A percentile compares a stretch with the other conserved stretches of the same genome.
phyloP scores from a whole-genome alignment of 805 yeast species.

The Wickerhamomyces chaumierensis region DNA sequence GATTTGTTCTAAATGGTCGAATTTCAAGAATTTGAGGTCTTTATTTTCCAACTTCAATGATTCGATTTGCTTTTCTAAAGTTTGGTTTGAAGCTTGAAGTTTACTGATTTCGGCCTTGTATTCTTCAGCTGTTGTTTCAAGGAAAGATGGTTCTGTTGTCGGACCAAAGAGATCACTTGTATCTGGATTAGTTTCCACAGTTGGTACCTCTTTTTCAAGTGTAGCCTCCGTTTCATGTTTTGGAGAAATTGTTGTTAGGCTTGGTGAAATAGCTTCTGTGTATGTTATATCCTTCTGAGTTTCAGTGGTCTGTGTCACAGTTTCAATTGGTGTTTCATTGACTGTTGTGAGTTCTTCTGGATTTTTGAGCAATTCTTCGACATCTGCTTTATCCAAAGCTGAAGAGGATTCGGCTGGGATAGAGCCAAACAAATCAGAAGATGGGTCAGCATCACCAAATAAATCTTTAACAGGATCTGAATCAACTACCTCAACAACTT shows the following conservation, averaged over 20 bases:
- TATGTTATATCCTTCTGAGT: constrained; percentile 3
- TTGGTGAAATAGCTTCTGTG: constrained; percentile 1
- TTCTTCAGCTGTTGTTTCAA: constrained; percentile 1
- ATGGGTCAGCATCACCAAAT: not conserved
- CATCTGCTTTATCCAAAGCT: not conserved
- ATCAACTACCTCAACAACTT: not conserved
- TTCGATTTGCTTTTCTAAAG: constrained; percentile 20
- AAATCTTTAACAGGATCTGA: not conserved
- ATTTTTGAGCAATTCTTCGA: not conserved
- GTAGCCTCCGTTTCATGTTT: too few species aligned
- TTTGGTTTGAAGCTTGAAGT: constrained; percentile 2
- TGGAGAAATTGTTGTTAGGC: not conserved
- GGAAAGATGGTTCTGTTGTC: not conserved
- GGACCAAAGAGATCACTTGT: not conserved
- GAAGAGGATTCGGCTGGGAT: not conserved
- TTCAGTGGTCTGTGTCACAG: not conserved
- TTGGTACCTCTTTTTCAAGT: not conserved
- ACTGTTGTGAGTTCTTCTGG: too few species aligned
- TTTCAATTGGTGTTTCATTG: too few species aligned
- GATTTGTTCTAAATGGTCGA: constrained; percentile 24
- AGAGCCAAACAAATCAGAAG: not conserved
- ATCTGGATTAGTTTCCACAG: not conserved
- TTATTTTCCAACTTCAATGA: constrained; percentile 28
- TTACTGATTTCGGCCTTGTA: constrained; percentile 20
- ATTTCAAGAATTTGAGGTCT: constrained; percentile 22